Conservation (phyloP, 2,329 filamentous ascomycete genomes). For the Macrophomina pseudophaseolina region DNA sequence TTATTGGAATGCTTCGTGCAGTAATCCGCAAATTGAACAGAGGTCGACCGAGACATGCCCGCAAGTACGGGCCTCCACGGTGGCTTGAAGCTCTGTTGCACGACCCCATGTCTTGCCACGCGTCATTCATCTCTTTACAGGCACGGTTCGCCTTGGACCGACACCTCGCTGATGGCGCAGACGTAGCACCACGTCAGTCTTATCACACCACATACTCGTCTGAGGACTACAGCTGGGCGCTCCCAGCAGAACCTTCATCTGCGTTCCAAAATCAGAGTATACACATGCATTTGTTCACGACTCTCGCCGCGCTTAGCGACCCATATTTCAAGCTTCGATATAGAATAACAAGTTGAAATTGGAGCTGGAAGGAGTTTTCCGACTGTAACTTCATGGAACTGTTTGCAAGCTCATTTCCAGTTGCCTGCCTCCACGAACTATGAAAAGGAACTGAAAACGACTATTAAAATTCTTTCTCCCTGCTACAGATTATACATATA, state of each 20-base stretch:
- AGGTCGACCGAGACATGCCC: neutral
- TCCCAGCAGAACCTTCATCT: neutral
- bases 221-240: neutral
- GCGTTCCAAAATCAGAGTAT: too few relatives aligned
- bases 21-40: neutral
- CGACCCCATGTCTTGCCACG: neutral
- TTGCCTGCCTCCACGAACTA: too few relatives aligned
- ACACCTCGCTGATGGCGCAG: neutral
- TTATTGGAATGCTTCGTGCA: neutral
- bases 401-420: too few relatives aligned
- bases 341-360: too few relatives aligned
- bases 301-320: too few relatives aligned
- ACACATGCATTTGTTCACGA: too few relatives aligned
- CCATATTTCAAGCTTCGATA: too few relatives aligned
- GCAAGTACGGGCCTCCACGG: neutral
- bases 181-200: neutral
- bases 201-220: neutral
- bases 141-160: neutral
- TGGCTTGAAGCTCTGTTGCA: neutral
- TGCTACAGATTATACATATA: too few relatives aligned
- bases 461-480: too few relatives aligned
- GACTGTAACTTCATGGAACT: too few relatives aligned
- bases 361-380: too few relatives aligned
- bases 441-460: too few relatives aligned
- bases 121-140: neutral